Percentiles rank a stretch among this genome's conserved stretches.
Conservation (phyloP, 352 stramenopile species). For the Pythium phragmiticola region DNA sequence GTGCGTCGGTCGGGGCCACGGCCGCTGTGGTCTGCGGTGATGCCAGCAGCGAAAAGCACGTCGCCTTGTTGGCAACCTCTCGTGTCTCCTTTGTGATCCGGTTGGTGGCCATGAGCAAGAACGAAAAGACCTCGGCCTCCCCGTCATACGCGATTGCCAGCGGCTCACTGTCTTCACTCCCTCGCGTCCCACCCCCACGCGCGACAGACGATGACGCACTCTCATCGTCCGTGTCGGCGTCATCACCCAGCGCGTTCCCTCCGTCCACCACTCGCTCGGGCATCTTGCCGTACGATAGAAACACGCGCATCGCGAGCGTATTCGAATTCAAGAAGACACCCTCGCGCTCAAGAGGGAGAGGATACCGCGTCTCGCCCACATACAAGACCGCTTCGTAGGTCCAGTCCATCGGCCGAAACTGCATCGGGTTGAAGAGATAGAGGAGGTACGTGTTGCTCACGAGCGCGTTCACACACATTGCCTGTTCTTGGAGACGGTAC, state of each 20-base stretch:
- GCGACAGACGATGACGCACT: background rate
- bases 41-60: constrained; percentile 42
- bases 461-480: constrained; percentile 77
- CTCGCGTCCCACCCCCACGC: constrained; percentile 32
- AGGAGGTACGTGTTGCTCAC: constrained; percentile 87
- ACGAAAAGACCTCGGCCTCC: constrained; percentile 56
- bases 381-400: constrained; percentile 68
- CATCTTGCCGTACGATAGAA: constrained; percentile 84
- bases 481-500: constrained; percentile 53
- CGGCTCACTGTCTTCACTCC: constrained; percentile 52
- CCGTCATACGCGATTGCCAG: constrained; percentile 63
- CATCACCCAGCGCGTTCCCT: constrained; percentile 4
- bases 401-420: constrained; percentile 82
- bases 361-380: constrained; percentile 48
- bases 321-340: constrained; percentile 79
- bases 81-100: constrained; percentile 62
- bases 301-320: constrained; percentile 67
- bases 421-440: constrained; percentile 85
- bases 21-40: background rate
- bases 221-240: constrained; percentile 17
- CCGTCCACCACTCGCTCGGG: constrained; percentile 32
- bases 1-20: constrained; percentile 4
- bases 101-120: constrained; percentile 72
- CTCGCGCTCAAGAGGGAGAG: constrained; percentile 65
- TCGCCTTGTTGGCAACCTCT: constrained; percentile 55